Base-by-base conservation (phyloP, 1,284 basidiomycete genomes). In the Cutaneotrichosporon dermatis region DNA sequence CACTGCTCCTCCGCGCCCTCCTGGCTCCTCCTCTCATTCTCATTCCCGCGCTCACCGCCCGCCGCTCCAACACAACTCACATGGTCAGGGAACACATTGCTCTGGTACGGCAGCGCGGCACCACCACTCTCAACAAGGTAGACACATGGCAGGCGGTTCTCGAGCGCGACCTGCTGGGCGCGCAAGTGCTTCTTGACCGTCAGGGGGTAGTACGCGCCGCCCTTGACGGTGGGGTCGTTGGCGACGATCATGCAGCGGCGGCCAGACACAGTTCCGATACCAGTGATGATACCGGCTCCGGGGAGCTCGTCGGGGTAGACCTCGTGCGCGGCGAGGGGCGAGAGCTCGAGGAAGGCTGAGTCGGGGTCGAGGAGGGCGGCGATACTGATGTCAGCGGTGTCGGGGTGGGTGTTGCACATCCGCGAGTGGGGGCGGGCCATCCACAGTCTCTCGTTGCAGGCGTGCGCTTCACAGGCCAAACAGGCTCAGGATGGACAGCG, bases 171-270 rank as follows among this genome's bases (percentile, higher is more conserved):
- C 74, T 94, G 89, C 74, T 97, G 94, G 0, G 93, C 93, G 43
- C 93, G 85, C 25, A 97, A 79, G 73, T 97, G 93, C 77, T 97
- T 97, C 85, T 96, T 97, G 66, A 93, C 89, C 8, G 92, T 94
- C 61, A 97, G 80, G 11, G 93, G 93, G 73, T 93, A 93, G 77
- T 95, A 95, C 0, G 89, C 89, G 1, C 92, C 92, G 37, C 92
- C 92, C 74, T 94, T 94, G 44, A 94, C 92, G 2, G 90, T 94
- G 35, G 92, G 89, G 73, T 97, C 93, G 76, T 97, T 97, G 43
- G 92, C 89, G 10, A 96, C 86, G 8, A 97, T 79, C 73, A 96
- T 86, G 73, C 91, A 94, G 74, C 93, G 89, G 59, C 85, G 81
- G 3, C 90, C 92, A 15, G 87, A 84, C 52, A 96, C 87, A 52